Base-by-base conservation (phyloP, 345 rosid genomes). In the Dipteronia sinensis region DNA sequence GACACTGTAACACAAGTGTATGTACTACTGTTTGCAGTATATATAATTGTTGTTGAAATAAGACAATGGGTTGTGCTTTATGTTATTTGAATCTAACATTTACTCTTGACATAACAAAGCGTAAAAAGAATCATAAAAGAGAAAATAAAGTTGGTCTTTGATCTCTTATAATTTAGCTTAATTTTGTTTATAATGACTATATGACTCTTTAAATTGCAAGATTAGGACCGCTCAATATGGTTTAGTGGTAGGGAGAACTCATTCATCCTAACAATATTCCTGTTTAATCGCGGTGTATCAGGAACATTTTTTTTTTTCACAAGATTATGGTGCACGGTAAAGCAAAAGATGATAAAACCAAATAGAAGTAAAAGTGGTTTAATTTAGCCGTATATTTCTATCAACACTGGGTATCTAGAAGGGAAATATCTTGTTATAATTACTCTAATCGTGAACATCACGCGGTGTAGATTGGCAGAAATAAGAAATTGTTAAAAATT, bases 381-480 rank as follows among this genome's bases (percentile, higher is more conserved):
- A 56, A 56, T 56, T 38, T 55, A 16, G 40, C 40, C 34, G 12
- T 77, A 8, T 74, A 76, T 59, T 16, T 64, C 34, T 55, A n/a
- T 22, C 64, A 65, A 72, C 66, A 29, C 11, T 22, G 49, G 65
- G 34, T 16, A 56, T 76, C 70, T 59, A 40, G 65, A 84, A 78
- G 56, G 38, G 2, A 17, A 64, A 81, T 34, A 56, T 69, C 53
- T 17, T 19, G 47, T 58, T 67, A 58, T 23, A 61, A 65, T 78
- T 62, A 67, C 61, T 49, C 81, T 65, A 73, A 81, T 77, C 74
- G 79, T 82, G 67, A 67, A 71, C 66, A 80, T 84, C 87, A 84
- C 85, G 83, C 80, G 69, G 70, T 62, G 76, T 49, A 23, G 42
- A 25, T 64, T 17, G 62, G 7, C 10, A 56, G n/a, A 17, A 19